Evolutionary conservation across 2,329 filamentous ascomycete genomes (phyloP), one percentile per base, ranked within the genome.

Genomic region (Sclerotinia minor): DNA sequence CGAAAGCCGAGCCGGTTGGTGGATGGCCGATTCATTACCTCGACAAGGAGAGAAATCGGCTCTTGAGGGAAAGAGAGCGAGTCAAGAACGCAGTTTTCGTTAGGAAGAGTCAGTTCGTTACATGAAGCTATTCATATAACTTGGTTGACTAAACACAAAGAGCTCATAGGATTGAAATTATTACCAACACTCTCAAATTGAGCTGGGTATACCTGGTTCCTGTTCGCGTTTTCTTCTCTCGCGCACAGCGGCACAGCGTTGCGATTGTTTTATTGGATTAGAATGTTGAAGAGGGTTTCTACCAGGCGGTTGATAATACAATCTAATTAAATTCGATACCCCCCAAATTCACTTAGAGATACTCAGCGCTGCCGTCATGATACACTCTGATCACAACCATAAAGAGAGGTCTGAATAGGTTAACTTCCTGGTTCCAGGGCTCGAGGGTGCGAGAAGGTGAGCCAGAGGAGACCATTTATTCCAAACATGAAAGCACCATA

Each of bases 11-110:
- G 11, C n/a, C 53, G 5, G 57, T 72, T 11, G 53, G 32, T 3
- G 67, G 60, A 11, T 65, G 61, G 61, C 61, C 67, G 9, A 11
- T 65, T 17, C 61, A 65, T 26, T 68, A 65, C 44, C 54, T 68
- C 13, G 61, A 65, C 53, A 65, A 50, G 53, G 67, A 65, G 60
- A 50, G 67, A 49, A 59, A 50, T 24, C 47, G 38, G 17, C 45
- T 67, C 6, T 35, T 64, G 38, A 64, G 50, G 29, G 59, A 67
- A 50, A 67, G 59, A 49, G 59, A 64, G 24, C 52, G 44, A 26
- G 47, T 61, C 29, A 47, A 54, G 47, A 60, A 61, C 35, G 49
- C 58, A 5, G n/a, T 66, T 29, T 60, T 66, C 19, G 35, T 60
- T 11, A 45, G 45, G 50, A 58, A 47, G 52, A 65, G 64, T 21